Evolutionary conservation across 2,329 filamentous ascomycete species (phyloP).

Genomic region (Apiospora marii): DNA sequence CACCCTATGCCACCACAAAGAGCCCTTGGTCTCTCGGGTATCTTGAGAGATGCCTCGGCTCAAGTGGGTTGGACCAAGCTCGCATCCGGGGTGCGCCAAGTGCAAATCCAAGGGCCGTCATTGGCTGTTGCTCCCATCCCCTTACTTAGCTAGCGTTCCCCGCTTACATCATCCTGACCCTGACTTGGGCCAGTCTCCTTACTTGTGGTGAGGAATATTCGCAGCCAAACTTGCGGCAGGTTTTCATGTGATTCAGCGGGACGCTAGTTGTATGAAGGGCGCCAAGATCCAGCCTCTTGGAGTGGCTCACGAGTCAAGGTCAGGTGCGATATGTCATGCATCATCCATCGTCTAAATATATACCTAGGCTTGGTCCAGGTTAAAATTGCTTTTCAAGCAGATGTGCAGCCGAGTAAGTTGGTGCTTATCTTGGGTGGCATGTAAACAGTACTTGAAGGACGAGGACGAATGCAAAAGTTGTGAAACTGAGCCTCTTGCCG

Average conservation of each 20-base stretch:
- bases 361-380: neutral
- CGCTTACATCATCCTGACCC: conserved; percentile 7
- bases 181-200: neutral
- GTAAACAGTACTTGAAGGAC: neutral
- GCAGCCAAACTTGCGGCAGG: neutral
- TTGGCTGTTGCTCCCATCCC: neutral
- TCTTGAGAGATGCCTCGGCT: conserved; percentile 13
- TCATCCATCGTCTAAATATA: neutral
- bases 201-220: neutral
- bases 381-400: neutral
- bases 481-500: neutral
- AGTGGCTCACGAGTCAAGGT: conserved; percentile 4
- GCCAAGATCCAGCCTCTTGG: neutral
- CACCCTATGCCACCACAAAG: neutral
- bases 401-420: neutral
- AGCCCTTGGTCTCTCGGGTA: conserved; percentile 2
- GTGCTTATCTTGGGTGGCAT: neutral
- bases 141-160: conserved; percentile 10
- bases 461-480: neutral
- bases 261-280: neutral
- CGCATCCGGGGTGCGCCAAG: conserved; percentile 10
- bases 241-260: conserved; percentile 11
- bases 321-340: conserved; percentile 1
- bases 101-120: conserved; percentile 13
- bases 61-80: conserved; percentile 18